Evolutionary conservation across 2,329 filamentous ascomycete genomes (phyloP).

Genomic region (Sporothrix inflata): DNA sequence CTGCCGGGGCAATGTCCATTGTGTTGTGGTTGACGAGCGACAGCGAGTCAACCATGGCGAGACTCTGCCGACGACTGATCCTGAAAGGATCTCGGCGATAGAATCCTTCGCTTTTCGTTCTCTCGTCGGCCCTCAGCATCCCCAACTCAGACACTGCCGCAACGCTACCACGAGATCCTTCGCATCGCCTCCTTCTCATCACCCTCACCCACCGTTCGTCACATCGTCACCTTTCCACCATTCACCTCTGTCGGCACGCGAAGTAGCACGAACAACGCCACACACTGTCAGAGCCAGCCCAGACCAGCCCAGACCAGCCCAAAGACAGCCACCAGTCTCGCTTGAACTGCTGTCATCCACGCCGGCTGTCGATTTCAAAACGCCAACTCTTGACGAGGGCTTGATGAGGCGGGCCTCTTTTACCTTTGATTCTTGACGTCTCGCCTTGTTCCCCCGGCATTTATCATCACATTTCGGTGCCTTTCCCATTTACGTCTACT

Average conservation of each 20-base stretch:
- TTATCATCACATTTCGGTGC: not conserved
- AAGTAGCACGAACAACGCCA: not conserved
- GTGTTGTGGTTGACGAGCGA: conserved; percentile 41
- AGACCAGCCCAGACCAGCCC: not conserved
- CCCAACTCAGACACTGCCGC: not conserved
- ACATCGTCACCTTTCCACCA: not conserved
- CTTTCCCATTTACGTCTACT: not conserved
- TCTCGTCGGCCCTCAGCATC: too few relatives aligned
- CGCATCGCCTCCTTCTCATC: not conserved
- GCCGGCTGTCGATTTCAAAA: not conserved
- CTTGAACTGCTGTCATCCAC: not conserved
- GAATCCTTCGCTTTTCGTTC: too few relatives aligned
- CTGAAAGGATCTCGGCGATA: not conserved
- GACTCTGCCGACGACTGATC: too few relatives aligned
- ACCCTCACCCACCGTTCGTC: too few relatives aligned
- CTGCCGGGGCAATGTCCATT: conserved; percentile 65
- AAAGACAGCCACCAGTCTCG: not conserved
- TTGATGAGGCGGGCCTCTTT: not conserved
- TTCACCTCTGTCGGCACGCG: too few relatives aligned
- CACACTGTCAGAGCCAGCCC: not conserved
- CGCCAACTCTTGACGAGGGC: not conserved
- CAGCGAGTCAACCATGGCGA: too few relatives aligned
- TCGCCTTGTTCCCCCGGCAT: too few relatives aligned
- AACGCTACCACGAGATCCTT: not conserved
- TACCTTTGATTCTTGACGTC: not conserved